Evolutionary conservation across 768 basidiomycete species (phyloP), one percentile per base, ranked within the genome.

Genomic region (Mycena indigotica): DNA sequence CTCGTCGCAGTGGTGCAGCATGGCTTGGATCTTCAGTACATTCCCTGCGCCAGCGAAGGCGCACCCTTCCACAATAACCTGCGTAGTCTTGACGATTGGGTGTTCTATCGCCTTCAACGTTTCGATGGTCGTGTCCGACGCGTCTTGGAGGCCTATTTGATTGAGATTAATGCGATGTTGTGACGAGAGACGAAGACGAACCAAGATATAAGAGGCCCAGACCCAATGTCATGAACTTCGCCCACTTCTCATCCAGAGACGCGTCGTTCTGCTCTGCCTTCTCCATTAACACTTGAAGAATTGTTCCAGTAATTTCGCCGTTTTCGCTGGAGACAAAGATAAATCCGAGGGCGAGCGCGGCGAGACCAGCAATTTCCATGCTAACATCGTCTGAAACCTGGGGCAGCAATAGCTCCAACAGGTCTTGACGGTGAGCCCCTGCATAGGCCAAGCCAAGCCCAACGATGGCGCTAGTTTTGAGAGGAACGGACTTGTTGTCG

Each of bases 31-130:
- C 71, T 93, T 92, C 44, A 99, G 77, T 1, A 98, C 97, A 67
- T 97, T 95, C 30, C 95, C 94, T 0, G 94, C 95, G 19, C 95
- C 97, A 2, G 95, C 95, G 69, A 89, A 98, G 1, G 95, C 88
- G 67, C 95, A 97, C 29, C 91, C 89, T 65, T 97, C 93, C 12
- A 98, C 93, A 48, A 99, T 78, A 58, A 98, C 88, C 58, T 92
- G 90, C 4, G 93, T 91, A 29, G 92, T 91, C 66, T 90, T 91
- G 17, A 95, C 89, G 57, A 97, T 84, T 0, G 93, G 91, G 68
- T 98, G 94, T 40, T 93, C 88, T 53, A 98, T 95, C 5, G 91
- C 93, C 69, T 95, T 93, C 50, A 98, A 78, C 1, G 93, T 93
- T 70, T 94, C 93, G 51, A 97, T 83, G 6, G 95, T 97, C 1